A percentile compares a stretch with the other conserved stretches of the same genome.
Evolutionary conservation across 2,329 filamentous ascomycete genomes (phyloP).

Genomic region (Gyromitra esculenta): DNA sequence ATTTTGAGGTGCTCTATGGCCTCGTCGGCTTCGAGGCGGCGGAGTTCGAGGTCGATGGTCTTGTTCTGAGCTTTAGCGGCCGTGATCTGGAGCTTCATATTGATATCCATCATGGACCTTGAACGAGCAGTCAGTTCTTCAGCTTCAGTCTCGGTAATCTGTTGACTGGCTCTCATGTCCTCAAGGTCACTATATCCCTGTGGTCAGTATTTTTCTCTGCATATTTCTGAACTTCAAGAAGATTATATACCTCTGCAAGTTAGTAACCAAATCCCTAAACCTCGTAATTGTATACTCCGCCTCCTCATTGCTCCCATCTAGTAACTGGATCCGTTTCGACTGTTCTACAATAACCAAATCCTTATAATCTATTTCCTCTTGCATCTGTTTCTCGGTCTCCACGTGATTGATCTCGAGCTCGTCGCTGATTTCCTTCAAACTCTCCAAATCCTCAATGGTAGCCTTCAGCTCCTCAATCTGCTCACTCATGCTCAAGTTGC

Average conservation of each 20-base stretch:
- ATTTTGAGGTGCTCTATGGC: constrained; percentile 88
- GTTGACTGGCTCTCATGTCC: constrained; percentile 90
- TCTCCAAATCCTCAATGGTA: constrained; percentile 86
- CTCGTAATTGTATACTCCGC: constrained; percentile 88
- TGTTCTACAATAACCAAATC: constrained; percentile 87
- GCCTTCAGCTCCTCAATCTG: constrained; percentile 83
- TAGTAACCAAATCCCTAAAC: constrained; percentile 88
- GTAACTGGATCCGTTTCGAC: constrained; percentile 74
- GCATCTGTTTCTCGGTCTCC: constrained; percentile 91
- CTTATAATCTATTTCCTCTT: constrained; percentile 90
- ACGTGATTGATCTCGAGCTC: constrained; percentile 94
- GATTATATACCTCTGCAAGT: constrained; percentile 70
- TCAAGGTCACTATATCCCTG: constrained; percentile 71
- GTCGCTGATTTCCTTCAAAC: constrained; percentile 89
- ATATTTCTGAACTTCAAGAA: not conserved
- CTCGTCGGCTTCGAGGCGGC: constrained; percentile 87
- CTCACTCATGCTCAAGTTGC: constrained; percentile 84
- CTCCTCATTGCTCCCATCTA: constrained; percentile 83
- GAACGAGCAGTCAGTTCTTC: constrained; percentile 89
- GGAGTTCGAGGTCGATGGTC: constrained; percentile 89
- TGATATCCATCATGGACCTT: constrained; percentile 94
- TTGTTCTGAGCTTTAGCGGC: constrained; percentile 92
- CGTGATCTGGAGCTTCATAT: constrained; percentile 89
- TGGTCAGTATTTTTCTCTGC: constrained; percentile 19
- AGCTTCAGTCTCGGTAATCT: constrained; percentile 90